A percentile compares a stretch with the other conserved stretches of the same genome.
These are phyloP conservation scores for Phialophora chinensis DNA, from an alignment of 2,329 filamentous ascomycete genomes.

Conservation along the genomic window DNA sequence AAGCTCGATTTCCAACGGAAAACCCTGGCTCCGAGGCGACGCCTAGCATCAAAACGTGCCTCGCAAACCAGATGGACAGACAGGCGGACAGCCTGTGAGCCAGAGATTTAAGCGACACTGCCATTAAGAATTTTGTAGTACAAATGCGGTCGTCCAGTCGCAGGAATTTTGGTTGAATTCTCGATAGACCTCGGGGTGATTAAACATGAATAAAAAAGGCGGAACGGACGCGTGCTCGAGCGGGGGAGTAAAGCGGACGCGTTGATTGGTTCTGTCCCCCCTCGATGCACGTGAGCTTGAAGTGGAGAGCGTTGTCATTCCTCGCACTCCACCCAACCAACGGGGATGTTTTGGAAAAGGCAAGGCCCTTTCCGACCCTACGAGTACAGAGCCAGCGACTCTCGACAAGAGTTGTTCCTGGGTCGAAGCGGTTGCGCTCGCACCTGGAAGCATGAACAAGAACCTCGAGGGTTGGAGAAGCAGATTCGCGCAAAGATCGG, in stretches of 20 bases:
- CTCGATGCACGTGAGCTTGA: neutral
- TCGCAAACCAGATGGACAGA: neutral
- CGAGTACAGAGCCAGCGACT: neutral
- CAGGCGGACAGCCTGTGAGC: neutral
- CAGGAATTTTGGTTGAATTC: neutral
- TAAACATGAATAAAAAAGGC: neutral
- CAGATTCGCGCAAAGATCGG: neutral
- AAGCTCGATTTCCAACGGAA: neutral
- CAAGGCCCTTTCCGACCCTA: neutral
- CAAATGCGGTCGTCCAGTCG: neutral
- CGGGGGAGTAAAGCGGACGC: neutral
- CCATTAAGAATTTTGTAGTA: too few relatives aligned
- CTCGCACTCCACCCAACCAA: neutral
- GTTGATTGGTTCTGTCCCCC: constrained; percentile 1
- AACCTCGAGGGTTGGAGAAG: neutral
- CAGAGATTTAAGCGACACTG: neutral
- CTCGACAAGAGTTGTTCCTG: neutral
- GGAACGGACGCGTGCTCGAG: neutral
- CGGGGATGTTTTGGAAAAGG: neutral
- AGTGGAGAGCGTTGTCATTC: neutral
- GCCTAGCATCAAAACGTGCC: neutral
- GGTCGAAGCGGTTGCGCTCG: neutral
- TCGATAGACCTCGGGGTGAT: neutral
- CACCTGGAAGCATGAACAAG: neutral
- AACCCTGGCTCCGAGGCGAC: neutral